Evolutionary conservation across 345 rosid genomes (phyloP), one percentile per base, ranked within the genome.

Genomic region (Corchorus olitorius): DNA sequence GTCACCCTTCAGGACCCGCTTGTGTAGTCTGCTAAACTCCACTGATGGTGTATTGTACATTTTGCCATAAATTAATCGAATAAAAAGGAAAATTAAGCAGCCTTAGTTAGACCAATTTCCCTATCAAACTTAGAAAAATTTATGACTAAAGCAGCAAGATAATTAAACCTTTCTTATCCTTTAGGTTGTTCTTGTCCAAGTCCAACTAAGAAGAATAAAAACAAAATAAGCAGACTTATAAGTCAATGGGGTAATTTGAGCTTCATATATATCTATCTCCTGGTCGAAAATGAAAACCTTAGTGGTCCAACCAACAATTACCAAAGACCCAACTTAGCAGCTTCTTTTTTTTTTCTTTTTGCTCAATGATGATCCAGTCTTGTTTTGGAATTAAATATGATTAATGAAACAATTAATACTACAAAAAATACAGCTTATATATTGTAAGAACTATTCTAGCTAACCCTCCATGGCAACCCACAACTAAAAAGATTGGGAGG

Each of bases 331-430:
- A 62, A 62, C 77, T 66, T 55, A 65, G 65, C 75, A 76, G 35
- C 69, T 63, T 39, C 43, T 6, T 39, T 45, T 76, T 65, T 13
- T 65, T 62, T 37, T 17, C 5, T 33, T 71, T 37, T 72, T 34
- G 49, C 35, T 19, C 59, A 70, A 78, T 84, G 78, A 84, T 81
- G 76, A 72, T 71, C 63, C 39, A 41, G 17, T 65, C 73, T 49
- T 49, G 72, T 68, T 50, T 50, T 41, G 43, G 3, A 9, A 55
- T 33, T 39, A 8, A 37, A 34, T 1, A 17, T 17, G 9, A 33
- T 13, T 50, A 58, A 64, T 22, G 11, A 14, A 67, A 73, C 6
- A 17, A 33, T 2, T 46, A 35, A 5, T n/a, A 6, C 8, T 43
- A 19, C 10, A 43, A 52, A 58, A 78, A 9, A 49, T 50, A 15